Conservation (phyloP, 371 early-diverging fungal species). For the Thermomucor indicae-seudaticae region DNA sequence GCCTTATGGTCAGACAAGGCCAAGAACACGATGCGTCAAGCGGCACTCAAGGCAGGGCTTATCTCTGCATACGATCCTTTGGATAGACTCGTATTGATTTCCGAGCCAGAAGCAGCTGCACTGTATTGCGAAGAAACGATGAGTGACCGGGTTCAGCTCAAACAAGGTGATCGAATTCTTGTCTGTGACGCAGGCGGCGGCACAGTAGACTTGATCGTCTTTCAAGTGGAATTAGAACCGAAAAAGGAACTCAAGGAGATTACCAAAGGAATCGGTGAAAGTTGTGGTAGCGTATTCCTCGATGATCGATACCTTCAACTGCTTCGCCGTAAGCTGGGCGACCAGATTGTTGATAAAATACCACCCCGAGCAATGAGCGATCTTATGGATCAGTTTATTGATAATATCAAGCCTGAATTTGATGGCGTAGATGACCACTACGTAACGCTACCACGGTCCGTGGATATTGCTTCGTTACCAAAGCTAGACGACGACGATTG, state of each 20-base stretch:
- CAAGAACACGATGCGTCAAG: slow-evolving; percentile 52
- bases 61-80: slow-evolving; percentile 41
- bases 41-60: slow-evolving; percentile 49
- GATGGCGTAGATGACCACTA: slow-evolving; percentile 52
- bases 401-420: slow-evolving; percentile 54
- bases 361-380: slow-evolving; percentile 41
- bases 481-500: slow-evolving; percentile 20
- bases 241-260: slow-evolving; percentile 42
- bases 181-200: slow-evolving; percentile 66
- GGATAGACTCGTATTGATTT: slow-evolving; percentile 50
- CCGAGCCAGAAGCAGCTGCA: slow-evolving; percentile 61
- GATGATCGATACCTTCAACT: slow-evolving; percentile 42
- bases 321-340: slow-evolving; percentile 38
- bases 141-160: slow-evolving; percentile 49
- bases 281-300: slow-evolving; percentile 54
- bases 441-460: slow-evolving; percentile 40
- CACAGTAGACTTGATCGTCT: slow-evolving; percentile 55
- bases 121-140: slow-evolving; percentile 51
- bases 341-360: slow-evolving; percentile 29
- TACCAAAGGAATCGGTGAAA: slow-evolving; percentile 59
- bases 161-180: slow-evolving; percentile 49
- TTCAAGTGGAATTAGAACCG: slow-evolving; percentile 29
- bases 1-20: slow-evolving; percentile 52
- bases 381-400: slow-evolving; percentile 54
- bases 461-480: slow-evolving; percentile 29